Evolutionary conservation across 768 basidiomycete genomes (phyloP).

Genomic region (Vishniacozyma victoriae): DNA sequence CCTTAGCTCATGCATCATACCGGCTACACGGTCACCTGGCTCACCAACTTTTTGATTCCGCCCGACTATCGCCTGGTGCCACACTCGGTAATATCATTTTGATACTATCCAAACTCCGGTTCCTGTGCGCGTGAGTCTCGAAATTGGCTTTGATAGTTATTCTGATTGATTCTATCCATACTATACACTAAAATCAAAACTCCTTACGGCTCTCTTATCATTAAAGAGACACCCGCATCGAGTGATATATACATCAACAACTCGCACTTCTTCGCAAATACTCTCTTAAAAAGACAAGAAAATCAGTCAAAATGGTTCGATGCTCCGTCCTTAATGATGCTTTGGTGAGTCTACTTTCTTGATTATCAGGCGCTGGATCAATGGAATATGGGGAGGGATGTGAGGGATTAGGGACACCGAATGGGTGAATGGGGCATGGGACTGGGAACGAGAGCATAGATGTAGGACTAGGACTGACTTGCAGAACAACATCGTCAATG

Average conservation of each 20-base stretch:
- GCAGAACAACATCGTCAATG: slow-evolving; percentile 95
- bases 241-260: slow-evolving; percentile 19
- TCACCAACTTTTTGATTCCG: no score
- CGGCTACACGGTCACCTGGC: no score
- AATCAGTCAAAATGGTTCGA: slow-evolving; percentile 50
- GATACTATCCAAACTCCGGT: no score
- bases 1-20: no score
- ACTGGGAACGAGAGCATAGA: background rate
- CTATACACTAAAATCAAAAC: slow-evolving; percentile 18
- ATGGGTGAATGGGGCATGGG: background rate
- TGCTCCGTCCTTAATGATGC: slow-evolving; percentile 49
- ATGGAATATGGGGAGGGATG: background rate
- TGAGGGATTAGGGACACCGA: background rate
- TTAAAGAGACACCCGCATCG: slow-evolving; percentile 46
- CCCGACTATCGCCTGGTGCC: no score
- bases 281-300: slow-evolving; percentile 8
- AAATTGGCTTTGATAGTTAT: no score
- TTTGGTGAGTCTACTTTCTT: slow-evolving; percentile 29
- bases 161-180: no score
- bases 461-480: background rate
- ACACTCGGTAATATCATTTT: no score
- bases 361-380: background rate
- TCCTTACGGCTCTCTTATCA: slow-evolving; percentile 46
- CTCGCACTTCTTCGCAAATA: slow-evolving; percentile 11
- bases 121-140: no score